These are phyloP conservation scores for Nitzschia palea DNA, from an alignment of 108 stramenopile genomes.

Conservation along the genomic window DNA sequence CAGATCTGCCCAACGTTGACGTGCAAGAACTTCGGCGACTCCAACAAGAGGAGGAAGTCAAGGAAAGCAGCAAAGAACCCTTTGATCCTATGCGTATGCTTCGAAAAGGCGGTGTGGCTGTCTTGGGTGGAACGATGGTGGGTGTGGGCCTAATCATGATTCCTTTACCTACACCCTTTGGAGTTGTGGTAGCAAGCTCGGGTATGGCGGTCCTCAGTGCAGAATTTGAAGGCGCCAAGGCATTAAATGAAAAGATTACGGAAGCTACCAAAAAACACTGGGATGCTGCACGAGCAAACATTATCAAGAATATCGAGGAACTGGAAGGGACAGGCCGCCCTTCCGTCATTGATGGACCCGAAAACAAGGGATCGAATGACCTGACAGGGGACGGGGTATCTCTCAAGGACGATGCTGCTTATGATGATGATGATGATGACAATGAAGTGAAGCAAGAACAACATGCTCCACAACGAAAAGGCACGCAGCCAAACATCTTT, in stretches of 20 bases:
- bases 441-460: constrained; percentile 16
- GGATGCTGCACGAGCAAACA: constrained; percentile 7
- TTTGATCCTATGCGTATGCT: constrained; percentile 15
- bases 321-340: constrained; percentile 17
- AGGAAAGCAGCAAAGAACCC: neutral
- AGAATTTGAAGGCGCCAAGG: constrained; percentile 41
- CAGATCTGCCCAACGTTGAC: too few species aligned
- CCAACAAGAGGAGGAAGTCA: neutral
- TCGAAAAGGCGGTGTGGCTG: constrained; percentile 55
- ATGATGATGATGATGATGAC: constrained; percentile 8
- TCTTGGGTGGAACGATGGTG: constrained; percentile 47
- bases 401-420: neutral
- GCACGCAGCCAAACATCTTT: neutral
- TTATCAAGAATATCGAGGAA: constrained; percentile 23
- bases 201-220: constrained; percentile 53
- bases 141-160: constrained; percentile 48
- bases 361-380: neutral
- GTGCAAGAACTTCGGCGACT: constrained; percentile 3
- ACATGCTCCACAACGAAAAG: constrained; percentile 3
- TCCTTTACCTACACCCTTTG: constrained; percentile 54
- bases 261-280: constrained; percentile 22
- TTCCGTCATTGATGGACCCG: neutral
- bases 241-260: constrained; percentile 32
- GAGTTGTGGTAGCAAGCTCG: constrained; percentile 39
- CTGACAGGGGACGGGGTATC: neutral